Evolutionary conservation across 306 rosid species (phyloP).

Genomic region (Geum urbanum): DNA sequence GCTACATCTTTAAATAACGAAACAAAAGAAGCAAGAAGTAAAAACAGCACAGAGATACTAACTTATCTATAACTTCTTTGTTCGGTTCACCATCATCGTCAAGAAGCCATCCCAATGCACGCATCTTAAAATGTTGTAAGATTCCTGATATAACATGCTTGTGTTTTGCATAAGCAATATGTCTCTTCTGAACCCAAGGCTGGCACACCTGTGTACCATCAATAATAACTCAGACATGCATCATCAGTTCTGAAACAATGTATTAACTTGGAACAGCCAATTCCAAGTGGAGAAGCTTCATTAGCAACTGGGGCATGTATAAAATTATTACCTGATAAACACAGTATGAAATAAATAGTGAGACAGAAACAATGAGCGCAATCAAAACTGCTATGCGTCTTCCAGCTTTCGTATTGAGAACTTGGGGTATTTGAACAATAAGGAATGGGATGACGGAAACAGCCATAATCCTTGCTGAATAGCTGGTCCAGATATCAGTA

Average conservation of each 20-base stretch:
- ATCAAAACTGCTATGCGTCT: slow-evolving; percentile 72
- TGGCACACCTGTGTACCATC: slow-evolving; percentile 74
- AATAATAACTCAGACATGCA: neutral
- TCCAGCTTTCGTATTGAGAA: slow-evolving; percentile 58
- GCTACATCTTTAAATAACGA: neutral
- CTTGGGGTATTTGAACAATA: slow-evolving; percentile 74
- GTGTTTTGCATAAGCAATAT: slow-evolving; percentile 56
- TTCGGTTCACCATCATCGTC: slow-evolving; percentile 59
- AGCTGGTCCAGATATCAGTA: slow-evolving; percentile 95
- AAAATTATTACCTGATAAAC: slow-evolving; percentile 57
- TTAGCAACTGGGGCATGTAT: neutral
- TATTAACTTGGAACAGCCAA: neutral
- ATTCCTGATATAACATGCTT: slow-evolving; percentile 75
- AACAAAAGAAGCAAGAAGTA: slow-evolving; percentile 1
- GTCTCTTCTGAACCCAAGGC: slow-evolving; percentile 87
- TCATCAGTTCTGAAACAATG: neutral
- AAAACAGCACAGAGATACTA: slow-evolving; percentile 15
- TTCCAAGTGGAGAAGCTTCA: neutral
- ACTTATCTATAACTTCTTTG: slow-evolving; percentile 51
- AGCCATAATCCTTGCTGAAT: slow-evolving; percentile 79
- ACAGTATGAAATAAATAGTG: slow-evolving; percentile 57
- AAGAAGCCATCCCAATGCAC: slow-evolving; percentile 59
- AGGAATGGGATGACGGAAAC: slow-evolving; percentile 71
- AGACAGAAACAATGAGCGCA: slow-evolving; percentile 54
- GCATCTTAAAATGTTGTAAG: slow-evolving; percentile 52